Evolutionary conservation across 495 filamentous ascomycete species (phyloP), one percentile per base, ranked within the genome.

Genomic region (Acidomyces sp.): DNA sequence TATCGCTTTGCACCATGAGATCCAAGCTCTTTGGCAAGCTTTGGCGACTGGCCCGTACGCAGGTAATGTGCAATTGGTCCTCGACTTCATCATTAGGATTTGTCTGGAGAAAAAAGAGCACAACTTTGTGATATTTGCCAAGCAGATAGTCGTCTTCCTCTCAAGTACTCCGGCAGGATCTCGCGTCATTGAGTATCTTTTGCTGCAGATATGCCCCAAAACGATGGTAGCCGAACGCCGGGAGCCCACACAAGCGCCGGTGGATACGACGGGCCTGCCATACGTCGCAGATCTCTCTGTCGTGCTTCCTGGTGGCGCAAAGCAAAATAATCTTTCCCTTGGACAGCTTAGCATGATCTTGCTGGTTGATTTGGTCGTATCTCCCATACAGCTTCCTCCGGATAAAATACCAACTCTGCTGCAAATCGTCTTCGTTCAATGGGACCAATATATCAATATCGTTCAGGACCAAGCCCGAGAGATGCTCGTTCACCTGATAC

Each of bases 401-500:
- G 80, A 90, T 12, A 80, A 84, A 46, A 70, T 95, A 4, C 80
- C 87, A 24, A 70, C 90, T 16, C 62, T 97, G 34, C 62, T 97
- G 9, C 90, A 97, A 62, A 84, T 92, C 12, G 77, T 94, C 12
- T 78, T 90, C 24, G 84, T 94, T 1, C 71, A 95, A 10, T 97
- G 90, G 90, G 90, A 97, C 55, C 85, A 94, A 41, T 92, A 96
- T 52, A 92, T 79, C 2, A 72, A 83, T n/a, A 73, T 94, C 10
- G 88, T 97, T 1, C 90, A 94, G 52, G 90, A 96, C 45, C 86
- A 96, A 57, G 86, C 90, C 28, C 77, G 87, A 31, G 90, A 97
- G 53, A 93, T 97, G 90, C 71, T 96, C 12, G 86, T 97, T 23
- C 90, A 97, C 65, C 70, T 97, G 6, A 93, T 97, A 34, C 90